Percentiles rank a stretch among this genome's conserved stretches.
Conservation (phyloP, 108 stramenopile genomes). For the Bacterosira constricta region DNA sequence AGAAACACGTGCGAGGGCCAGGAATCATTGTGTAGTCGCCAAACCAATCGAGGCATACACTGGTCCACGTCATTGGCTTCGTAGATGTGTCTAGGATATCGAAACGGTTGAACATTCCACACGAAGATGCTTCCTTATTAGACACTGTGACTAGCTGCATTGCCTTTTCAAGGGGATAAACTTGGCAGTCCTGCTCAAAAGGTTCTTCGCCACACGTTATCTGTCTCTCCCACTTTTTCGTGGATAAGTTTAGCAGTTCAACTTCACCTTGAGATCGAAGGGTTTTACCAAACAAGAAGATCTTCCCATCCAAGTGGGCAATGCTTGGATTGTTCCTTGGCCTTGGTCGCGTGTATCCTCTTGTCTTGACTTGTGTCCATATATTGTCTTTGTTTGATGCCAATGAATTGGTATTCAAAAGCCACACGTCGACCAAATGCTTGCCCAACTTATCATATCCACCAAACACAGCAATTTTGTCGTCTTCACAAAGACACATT, state of each 20-base stretch:
- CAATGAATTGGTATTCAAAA: not conserved
- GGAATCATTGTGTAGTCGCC: conserved; percentile 15
- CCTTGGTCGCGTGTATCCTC: not conserved
- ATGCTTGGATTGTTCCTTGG: not conserved
- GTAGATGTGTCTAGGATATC: conserved; percentile 1
- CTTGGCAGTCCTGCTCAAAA: conserved; percentile 8
- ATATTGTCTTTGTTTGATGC: not conserved
- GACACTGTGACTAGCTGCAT: not conserved
- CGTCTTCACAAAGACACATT: not conserved
- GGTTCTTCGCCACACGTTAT: conserved; percentile 17
- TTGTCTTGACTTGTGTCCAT: conserved; percentile 3
- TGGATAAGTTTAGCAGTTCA: not conserved
- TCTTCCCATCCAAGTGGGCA: not conserved
- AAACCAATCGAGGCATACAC: not conserved
- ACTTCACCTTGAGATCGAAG: conserved; percentile 5
- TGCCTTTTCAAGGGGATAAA: conserved; percentile 1
- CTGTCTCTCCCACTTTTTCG: not conserved
- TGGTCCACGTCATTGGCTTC: conserved; percentile 10
- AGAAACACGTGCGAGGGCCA: not conserved
- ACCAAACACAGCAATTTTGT: not conserved
- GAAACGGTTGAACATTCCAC: conserved; percentile 17
- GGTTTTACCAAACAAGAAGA: conserved; percentile 6
- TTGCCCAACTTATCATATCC: not conserved
- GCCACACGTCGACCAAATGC: not conserved
- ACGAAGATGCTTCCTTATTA: conserved; percentile 2